A percentile compares a stretch with the other conserved stretches of the same genome.
Evolutionary conservation across 257 asterid genomes (phyloP).

Genomic region (Catharanthus roseus): DNA sequence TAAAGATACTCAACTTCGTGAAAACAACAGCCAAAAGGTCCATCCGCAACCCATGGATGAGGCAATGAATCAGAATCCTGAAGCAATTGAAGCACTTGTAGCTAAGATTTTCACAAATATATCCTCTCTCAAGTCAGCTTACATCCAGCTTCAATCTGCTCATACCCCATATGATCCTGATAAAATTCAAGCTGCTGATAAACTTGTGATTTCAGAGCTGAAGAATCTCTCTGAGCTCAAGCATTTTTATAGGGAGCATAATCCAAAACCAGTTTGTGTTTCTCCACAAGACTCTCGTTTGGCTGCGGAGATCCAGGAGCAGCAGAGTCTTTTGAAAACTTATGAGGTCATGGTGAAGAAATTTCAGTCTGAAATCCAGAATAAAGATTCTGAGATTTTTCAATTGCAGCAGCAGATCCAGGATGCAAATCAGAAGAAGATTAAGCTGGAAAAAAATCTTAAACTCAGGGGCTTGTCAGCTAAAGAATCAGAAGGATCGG

Average conservation of each 20-base stretch:
- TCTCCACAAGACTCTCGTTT: conserved; percentile 97
- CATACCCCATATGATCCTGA: conserved; percentile 98
- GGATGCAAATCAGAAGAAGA: conserved; percentile 84
- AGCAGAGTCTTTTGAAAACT: conserved; percentile 89
- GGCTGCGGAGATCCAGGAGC: conserved; percentile 98
- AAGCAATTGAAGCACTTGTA: conserved; percentile 85
- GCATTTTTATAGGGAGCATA: conserved; percentile 90
- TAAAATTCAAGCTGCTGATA: conserved; percentile 94
- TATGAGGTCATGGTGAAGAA: conserved; percentile 98
- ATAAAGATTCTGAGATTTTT: conserved; percentile 80
- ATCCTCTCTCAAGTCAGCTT: conserved; percentile 86
- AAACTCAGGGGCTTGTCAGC: conserved; percentile 89
- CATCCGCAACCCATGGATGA: conserved; percentile 99
- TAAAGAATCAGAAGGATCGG: conserved; percentile 70
- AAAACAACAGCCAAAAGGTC: conserved; percentile 91
- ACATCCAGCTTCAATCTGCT: conserved; percentile 91
- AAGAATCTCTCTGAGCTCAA: conserved; percentile 89
- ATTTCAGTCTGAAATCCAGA: conserved; percentile 97
- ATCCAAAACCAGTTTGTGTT: conserved; percentile 84
- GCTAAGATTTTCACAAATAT: conserved; percentile 78
- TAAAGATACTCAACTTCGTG: conserved; percentile 91
- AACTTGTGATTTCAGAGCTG: conserved; percentile 89
- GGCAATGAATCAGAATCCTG: conserved; percentile 73
- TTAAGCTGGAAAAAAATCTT: conserved; percentile 88
- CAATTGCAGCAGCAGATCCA: conserved; percentile 89